phyloP scores from a whole-genome alignment of 2,329 filamentous ascomycete genomes.

The Cladosporium sp. region DNA sequence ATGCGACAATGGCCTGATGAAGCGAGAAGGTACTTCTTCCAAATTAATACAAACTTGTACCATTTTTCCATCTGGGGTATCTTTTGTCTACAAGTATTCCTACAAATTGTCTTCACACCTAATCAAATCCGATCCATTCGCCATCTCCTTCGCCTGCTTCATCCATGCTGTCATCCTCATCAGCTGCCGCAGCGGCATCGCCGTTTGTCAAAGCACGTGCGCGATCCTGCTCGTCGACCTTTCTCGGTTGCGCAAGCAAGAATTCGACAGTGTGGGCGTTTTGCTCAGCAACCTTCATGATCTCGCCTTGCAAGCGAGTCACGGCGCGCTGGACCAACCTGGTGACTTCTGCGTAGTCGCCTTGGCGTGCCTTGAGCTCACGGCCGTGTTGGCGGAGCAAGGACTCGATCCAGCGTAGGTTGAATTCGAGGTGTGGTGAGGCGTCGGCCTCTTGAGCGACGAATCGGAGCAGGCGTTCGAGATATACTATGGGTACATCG shows the following conservation, averaged over 20 bases:
- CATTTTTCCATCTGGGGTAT: slow-evolving; percentile 6
- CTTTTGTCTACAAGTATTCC: slow-evolving; percentile 4
- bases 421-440: slow-evolving; percentile 91
- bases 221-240: slow-evolving; percentile 10
- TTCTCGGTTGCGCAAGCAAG: slow-evolving; percentile 47
- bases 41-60: background rate
- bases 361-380: slow-evolving; percentile 76
- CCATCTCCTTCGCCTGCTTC: slow-evolving; percentile 34
- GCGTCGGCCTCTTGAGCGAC: slow-evolving; percentile 84
- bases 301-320: slow-evolving; percentile 72
- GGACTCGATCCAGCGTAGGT: slow-evolving; percentile 85
- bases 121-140: slow-evolving; percentile 31
- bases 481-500: slow-evolving; percentile 77
- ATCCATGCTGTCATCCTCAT: slow-evolving; percentile 26
- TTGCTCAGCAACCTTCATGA: slow-evolving; percentile 77
- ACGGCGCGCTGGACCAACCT: slow-evolving; percentile 78
- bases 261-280: slow-evolving; percentile 90
- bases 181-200: slow-evolving; percentile 13
- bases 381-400: slow-evolving; percentile 75
- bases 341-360: slow-evolving; percentile 77
- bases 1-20: background rate
- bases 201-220: slow-evolving; percentile 7
- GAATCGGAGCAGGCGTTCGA: slow-evolving; percentile 78
- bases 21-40: background rate
- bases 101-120: background rate